Conservation (phyloP, 768 basidiomycete species). For the Dentipellis fragilis region DNA sequence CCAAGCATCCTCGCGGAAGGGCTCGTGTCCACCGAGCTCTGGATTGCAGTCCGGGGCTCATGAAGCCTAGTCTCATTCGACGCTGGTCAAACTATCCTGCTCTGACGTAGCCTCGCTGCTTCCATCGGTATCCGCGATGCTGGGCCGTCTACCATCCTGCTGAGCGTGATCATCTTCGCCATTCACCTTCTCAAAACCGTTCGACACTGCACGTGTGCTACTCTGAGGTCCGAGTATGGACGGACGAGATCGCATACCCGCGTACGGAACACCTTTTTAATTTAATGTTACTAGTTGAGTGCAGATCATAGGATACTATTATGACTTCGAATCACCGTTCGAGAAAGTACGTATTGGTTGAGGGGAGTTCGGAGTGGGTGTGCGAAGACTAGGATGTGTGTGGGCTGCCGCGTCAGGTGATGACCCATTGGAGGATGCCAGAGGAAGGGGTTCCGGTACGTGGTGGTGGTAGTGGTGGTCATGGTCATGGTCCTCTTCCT, state of each 20-base stretch:
- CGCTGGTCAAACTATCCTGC: conserved; percentile 12
- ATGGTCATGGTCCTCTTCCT: conserved; percentile 11
- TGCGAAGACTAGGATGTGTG: neutral
- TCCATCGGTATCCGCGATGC: conserved; percentile 7
- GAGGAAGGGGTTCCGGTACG: neutral
- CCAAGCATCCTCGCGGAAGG: too few species aligned
- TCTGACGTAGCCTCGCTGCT: conserved; percentile 6
- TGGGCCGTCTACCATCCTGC: neutral
- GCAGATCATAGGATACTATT: conserved; percentile 5
- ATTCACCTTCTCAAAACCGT: neutral
- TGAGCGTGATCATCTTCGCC: neutral
- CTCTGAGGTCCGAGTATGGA: neutral
- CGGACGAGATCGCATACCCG: conserved; percentile 5
- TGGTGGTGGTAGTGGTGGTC: conserved; percentile 6
- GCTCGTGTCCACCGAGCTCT: too few species aligned
- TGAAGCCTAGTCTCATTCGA: conserved; percentile 4
- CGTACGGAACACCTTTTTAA: conserved; percentile 10
- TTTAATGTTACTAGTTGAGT: conserved; percentile 7
- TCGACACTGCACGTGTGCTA: neutral
- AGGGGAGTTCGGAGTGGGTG: conserved; percentile 1
- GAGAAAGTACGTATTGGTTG: conserved; percentile 4
- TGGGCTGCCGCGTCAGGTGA: neutral
- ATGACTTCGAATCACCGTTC: conserved; percentile 14
- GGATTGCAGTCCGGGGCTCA: too few species aligned
- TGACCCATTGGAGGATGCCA: neutral